phyloP scores from a whole-genome alignment of 1,284 basidiomycete species.

The Ceratobasidium theobromae region DNA sequence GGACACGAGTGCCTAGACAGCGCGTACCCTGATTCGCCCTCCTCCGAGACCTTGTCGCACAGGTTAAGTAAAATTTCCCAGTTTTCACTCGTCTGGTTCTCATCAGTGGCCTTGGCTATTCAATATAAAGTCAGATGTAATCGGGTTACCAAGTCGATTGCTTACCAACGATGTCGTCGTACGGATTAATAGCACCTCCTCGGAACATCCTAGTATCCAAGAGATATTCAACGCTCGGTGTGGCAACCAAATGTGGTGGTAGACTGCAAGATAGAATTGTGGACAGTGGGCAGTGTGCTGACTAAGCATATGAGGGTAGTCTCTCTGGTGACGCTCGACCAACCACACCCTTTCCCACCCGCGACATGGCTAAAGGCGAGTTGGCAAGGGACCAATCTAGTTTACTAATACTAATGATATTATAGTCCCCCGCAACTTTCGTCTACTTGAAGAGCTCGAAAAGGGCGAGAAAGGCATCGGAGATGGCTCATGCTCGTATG shows the following conservation, averaged over 20 bases:
- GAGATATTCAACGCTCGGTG: neutral
- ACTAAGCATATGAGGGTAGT: conserved; percentile 3
- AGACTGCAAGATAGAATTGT: neutral
- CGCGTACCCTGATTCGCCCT: conserved; percentile 77
- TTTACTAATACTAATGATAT: neutral
- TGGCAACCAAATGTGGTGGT: conserved; percentile 12
- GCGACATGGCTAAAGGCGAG: conserved; percentile 62
- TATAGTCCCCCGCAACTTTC: conserved; percentile 93
- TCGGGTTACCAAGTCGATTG: conserved; percentile 35
- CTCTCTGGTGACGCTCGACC: neutral
- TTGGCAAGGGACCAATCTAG: neutral
- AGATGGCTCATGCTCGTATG: conserved; percentile 96
- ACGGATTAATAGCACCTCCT: conserved; percentile 69
- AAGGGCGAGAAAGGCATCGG: conserved; percentile 99
- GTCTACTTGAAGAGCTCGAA: conserved; percentile 95
- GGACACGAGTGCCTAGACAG: conserved; percentile 15
- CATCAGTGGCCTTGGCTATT: conserved; percentile 88
- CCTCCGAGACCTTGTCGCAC: conserved; percentile 95
- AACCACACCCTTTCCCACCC: conserved; percentile 31
- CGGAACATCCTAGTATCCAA: conserved; percentile 58
- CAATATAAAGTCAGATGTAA: neutral
- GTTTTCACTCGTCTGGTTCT: conserved; percentile 91
- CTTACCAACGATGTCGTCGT: conserved; percentile 92
- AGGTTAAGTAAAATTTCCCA: conserved; percentile 95
- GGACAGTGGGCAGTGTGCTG: conserved; percentile 6